phyloP scores from a whole-genome alignment of 305 asterid species.

The Fraxinus greggii region DNA sequence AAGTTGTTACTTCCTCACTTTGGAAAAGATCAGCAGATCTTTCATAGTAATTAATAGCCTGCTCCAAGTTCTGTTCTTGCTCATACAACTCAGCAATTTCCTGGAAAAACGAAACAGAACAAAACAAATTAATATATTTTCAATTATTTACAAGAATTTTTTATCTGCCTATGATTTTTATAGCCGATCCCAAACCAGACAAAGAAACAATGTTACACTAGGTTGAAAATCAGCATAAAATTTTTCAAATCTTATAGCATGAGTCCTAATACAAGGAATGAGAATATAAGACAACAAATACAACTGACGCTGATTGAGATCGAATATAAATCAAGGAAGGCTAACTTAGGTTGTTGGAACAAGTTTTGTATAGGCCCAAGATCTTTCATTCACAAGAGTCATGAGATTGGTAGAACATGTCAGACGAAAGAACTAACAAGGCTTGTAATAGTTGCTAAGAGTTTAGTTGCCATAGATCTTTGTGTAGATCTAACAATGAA shows the following conservation, averaged over 20 bases:
- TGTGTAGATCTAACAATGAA: slow-evolving; percentile 3
- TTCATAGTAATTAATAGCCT: slow-evolving; percentile 58
- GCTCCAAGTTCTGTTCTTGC: slow-evolving; percentile 66
- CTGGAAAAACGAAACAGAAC: slow-evolving; percentile 33
- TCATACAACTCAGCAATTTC: slow-evolving; percentile 82
- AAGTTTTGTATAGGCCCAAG: neutral
- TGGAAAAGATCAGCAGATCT: slow-evolving; percentile 73
- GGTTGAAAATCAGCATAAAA: neutral
- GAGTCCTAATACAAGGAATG: neutral
- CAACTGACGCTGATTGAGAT: neutral
- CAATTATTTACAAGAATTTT: neutral
- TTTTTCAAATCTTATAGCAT: neutral
- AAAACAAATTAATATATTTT: neutral
- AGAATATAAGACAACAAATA: neutral
- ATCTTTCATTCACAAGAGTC: neutral
- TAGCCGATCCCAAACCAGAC: neutral
- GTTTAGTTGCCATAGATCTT: neutral
- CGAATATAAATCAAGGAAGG: neutral
- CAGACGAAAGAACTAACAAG: neutral
- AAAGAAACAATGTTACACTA: neutral
- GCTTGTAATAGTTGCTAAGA: neutral
- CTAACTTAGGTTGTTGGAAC: neutral
- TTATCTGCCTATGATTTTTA: neutral
- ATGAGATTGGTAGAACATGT: neutral
- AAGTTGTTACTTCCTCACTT: slow-evolving; percentile 62